These are phyloP conservation scores for Alternaria sp. DNA, from an alignment of 2,329 filamentous ascomycete species.

Conservation along the genomic window DNA sequence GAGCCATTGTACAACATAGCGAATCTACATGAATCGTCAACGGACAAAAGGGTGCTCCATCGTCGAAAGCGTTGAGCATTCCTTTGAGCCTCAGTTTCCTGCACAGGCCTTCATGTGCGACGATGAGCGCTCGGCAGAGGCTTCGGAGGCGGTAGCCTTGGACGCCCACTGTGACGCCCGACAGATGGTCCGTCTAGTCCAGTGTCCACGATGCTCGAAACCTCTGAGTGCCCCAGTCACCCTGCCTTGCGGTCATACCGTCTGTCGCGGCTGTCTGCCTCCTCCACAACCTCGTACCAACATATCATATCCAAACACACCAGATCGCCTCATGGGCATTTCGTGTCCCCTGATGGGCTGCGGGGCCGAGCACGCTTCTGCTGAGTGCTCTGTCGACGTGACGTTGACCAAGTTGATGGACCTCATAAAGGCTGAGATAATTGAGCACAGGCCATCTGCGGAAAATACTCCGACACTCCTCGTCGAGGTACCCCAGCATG, in stretches of 20 bases:
- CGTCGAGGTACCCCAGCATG: conserved; percentile 51
- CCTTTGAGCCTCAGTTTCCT: conserved; percentile 37
- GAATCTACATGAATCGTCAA: conserved; percentile 49
- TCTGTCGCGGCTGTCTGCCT: conserved; percentile 81
- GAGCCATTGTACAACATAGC: conserved; percentile 21
- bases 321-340: conserved; percentile 73
- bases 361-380: conserved; percentile 73
- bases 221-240: conserved; percentile 75
- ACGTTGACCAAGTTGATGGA: conserved; percentile 76
- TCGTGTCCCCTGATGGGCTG: conserved; percentile 76
- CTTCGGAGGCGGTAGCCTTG: conserved; percentile 50
- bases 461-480: conserved; percentile 50
- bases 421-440: conserved; percentile 59
- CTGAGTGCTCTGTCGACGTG: conserved; percentile 80
- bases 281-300: conserved; percentile 68
- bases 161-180: conserved; percentile 65
- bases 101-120: conserved; percentile 54
- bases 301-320: conserved; percentile 78
- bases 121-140: conserved; percentile 46
- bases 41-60: conserved; percentile 44
- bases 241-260: conserved; percentile 79
- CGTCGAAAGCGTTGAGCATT: conserved; percentile 43
- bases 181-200: conserved; percentile 74
- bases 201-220: conserved; percentile 77
- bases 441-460: conserved; percentile 45